A percentile compares a stretch with the other conserved stretches of the same genome.
Evolutionary conservation across 352 stramenopile species (phyloP).

Genomic region (Phytophthora crassamura): DNA sequence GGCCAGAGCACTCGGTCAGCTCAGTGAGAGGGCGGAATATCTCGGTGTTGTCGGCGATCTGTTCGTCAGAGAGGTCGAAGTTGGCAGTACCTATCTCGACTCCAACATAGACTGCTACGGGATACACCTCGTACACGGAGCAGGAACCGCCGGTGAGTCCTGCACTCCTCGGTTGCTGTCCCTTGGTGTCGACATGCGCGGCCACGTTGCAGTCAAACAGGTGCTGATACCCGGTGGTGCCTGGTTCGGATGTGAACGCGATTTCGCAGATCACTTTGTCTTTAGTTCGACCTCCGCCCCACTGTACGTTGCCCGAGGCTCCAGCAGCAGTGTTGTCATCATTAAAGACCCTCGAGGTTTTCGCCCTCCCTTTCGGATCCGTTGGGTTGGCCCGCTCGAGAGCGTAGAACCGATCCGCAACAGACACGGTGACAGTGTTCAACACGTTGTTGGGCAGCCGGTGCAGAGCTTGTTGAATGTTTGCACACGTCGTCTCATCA

Average conservation of each 20-base stretch:
- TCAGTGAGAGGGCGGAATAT: conserved; percentile 46
- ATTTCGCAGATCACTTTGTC: conserved; percentile 44
- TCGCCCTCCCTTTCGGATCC: not conserved
- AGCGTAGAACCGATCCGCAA: conserved; percentile 3
- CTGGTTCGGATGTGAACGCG: conserved; percentile 55
- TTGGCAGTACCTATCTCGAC: too few species aligned
- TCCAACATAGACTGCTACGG: not conserved
- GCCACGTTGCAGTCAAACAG: conserved; percentile 56
- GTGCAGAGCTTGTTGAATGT: conserved; percentile 49
- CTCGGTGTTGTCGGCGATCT: not conserved
- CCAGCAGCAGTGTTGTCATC: not conserved
- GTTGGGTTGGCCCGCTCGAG: conserved; percentile 35
- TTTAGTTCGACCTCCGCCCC: too few species aligned
- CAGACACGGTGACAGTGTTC: conserved; percentile 48
- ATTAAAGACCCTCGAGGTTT: conserved; percentile 9
- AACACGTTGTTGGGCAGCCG: conserved; percentile 74
- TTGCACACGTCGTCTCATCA: conserved; percentile 30
- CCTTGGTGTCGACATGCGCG: conserved; percentile 21
- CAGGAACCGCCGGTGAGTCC: not conserved
- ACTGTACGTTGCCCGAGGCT: too few species aligned
- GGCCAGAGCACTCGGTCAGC: conserved; percentile 60
- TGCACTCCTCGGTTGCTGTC: conserved; percentile 46
- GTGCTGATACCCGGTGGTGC: conserved; percentile 65
- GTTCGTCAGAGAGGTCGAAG: not conserved
- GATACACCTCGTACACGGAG: conserved; percentile 45